Evolutionary conservation across 2,329 filamentous ascomycete species (phyloP), one percentile per base, ranked within the genome.

Genomic region (Penicillium sp.): DNA sequence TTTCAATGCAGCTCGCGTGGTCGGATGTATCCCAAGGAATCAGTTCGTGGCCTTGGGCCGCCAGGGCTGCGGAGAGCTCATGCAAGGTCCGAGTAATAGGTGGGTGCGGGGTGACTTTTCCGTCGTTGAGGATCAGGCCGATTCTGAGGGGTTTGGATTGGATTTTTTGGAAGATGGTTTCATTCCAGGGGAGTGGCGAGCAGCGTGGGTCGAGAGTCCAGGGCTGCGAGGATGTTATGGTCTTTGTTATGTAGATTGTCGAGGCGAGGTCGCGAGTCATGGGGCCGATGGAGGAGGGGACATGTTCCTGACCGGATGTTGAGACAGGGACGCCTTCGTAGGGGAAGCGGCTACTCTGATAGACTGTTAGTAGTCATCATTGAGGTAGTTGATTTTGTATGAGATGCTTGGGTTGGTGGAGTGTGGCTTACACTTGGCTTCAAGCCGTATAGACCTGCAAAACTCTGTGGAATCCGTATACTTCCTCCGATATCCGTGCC

Each of bases 241-340:
- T 77, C 63, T 78, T 82, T 65, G 80, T 87, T 10, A 80, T 76
- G 1, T 80, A 74, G 7, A 76, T 75, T 1, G 89, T 73, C 0
- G 85, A 84, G 3, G 76, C 70, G 4, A 87, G 69, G 60, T 78
- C 80, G 6, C 85, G 78, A 6, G 83, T 77, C 76, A 89, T 80
- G 1, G 87, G 87, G 0, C 87, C 86, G n/a, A 88, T 75, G 0
- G 85, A 80, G 0, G 86, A 89, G 1, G 86, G 86, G 0, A 89
- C 83, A 71, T 89, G 85, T 58, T 88, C 84, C 67, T 89, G 86
- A 37, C 87, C 85, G 43, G 88, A 85, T 0, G 84, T 87, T 0
- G 85, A 87, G 0, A 88, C 86, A 0, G 84, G 79, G 0, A 86
- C 84, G 0, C 85, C 85, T 13, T 79, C 69, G 54, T 88, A 89